A percentile compares a stretch with the other conserved stretches of the same genome.
Conservation (phyloP, 2,329 filamentous ascomycete species). For the Sclerotinia spermophila region DNA sequence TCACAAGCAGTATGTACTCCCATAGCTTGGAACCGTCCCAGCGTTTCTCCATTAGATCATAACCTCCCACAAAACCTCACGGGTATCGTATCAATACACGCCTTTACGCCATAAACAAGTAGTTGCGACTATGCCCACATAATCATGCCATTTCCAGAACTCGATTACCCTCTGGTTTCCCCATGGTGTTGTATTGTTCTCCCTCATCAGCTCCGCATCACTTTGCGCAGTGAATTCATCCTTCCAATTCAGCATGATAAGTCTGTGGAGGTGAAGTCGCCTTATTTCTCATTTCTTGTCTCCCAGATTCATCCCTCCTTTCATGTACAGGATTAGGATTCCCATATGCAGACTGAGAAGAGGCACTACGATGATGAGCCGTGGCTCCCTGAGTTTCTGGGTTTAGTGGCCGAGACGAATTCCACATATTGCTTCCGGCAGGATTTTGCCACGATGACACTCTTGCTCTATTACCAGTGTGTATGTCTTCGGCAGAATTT, state of each 20-base stretch:
- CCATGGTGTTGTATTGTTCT: too few relatives aligned
- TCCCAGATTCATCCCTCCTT: background rate
- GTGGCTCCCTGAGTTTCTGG: background rate
- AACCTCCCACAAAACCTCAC: background rate
- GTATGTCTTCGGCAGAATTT: background rate
- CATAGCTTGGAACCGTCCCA: background rate
- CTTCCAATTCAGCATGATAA: slow-evolving; percentile 16
- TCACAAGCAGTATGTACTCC: background rate
- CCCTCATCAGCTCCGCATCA: background rate
- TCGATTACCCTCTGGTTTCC: background rate
- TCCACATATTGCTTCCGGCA: background rate
- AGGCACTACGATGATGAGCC: background rate
- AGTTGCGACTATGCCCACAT: background rate
- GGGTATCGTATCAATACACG: slow-evolving; percentile 12
- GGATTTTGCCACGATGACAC: slow-evolving; percentile 5
- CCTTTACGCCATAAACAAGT: background rate
- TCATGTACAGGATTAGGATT: background rate
- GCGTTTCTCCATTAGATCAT: background rate
- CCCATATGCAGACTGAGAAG: background rate
- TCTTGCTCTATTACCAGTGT: background rate
- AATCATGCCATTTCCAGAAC: background rate
- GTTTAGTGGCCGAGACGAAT: slow-evolving; percentile 3
- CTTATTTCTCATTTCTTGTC: background rate
- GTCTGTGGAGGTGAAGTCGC: background rate
- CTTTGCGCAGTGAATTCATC: background rate